These are phyloP conservation scores for Trichocladium uniseriatum DNA, from an alignment of 495 filamentous ascomycete genomes.

Conservation along the genomic window DNA sequence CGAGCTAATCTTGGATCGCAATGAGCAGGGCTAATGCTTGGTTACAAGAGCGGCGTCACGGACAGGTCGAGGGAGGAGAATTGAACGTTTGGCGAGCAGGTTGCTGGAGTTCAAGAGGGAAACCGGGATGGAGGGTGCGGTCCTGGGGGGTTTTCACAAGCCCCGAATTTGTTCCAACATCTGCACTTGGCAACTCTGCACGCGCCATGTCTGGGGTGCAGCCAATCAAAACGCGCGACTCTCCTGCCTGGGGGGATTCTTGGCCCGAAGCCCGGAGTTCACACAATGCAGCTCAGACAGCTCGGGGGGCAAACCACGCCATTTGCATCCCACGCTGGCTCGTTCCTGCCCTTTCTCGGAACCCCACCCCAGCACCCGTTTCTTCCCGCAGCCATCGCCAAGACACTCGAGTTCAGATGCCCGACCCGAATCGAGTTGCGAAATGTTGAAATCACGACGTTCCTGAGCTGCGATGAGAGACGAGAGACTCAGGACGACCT, in stretches of 20 bases:
- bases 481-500: no score
- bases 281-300: neutral
- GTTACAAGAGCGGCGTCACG: slow-evolving; percentile 4
- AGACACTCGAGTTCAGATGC: no score
- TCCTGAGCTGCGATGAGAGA: no score
- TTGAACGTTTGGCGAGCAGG: slow-evolving; percentile 6
- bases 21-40: neutral
- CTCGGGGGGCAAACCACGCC: slow-evolving; percentile 10
- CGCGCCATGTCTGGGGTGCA: neutral
- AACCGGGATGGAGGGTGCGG: slow-evolving; percentile 1
- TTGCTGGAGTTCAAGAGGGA: slow-evolving; percentile 1
- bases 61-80: slow-evolving; percentile 29
- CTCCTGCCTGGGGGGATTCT: neutral
- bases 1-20: slow-evolving; percentile 3
- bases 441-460: no score
- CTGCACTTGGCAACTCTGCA: slow-evolving; percentile 4
- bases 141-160: slow-evolving; percentile 15
- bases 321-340: slow-evolving; percentile 5
- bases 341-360: neutral
- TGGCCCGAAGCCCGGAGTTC: slow-evolving; percentile 13
- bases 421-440: no score
- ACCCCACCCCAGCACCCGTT: slow-evolving; percentile 8
- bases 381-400: slow-evolving; percentile 6
- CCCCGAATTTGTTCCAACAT: slow-evolving; percentile 2
- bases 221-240: slow-evolving; percentile 3